A percentile compares a stretch with the other conserved stretches of the same genome.
phyloP scores from a whole-genome alignment of 331 rosid species.

The Acacia concinna region DNA sequence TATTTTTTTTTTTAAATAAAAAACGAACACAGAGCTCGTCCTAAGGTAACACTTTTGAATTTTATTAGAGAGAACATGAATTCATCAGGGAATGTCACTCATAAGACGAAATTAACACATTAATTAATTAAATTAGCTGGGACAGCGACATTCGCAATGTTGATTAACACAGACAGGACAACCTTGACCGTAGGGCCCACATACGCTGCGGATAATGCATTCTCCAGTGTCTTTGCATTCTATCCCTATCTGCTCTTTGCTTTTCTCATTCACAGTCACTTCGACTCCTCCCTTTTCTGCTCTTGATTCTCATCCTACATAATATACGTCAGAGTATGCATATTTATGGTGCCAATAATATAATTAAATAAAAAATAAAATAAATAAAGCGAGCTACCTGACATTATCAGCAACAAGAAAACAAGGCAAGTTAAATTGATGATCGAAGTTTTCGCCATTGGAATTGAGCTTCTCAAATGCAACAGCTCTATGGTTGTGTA shows the following conservation, averaged over 20 bases:
- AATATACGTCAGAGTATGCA: too few species aligned
- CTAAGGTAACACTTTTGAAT: neutral
- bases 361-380: too few species aligned
- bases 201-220: neutral
- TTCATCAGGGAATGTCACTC: too few species aligned
- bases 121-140: neutral
- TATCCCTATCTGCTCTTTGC: neutral
- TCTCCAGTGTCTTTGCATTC: neutral
- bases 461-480: neutral
- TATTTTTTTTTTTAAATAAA: too few species aligned
- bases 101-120: neutral
- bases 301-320: neutral
- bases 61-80: neutral
- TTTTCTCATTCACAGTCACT: neutral
- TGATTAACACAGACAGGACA: neutral
- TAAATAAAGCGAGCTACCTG: neutral
- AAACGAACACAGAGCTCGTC: too few species aligned
- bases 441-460: neutral
- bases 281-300: neutral
- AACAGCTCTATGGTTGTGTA: neutral
- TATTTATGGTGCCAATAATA: too few species aligned
- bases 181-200: neutral
- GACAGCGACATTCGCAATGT: neutral
- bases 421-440: neutral
- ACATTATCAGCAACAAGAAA: neutral